phyloP scores from a whole-genome alignment of 768 basidiomycete species.

The Mycena crocata region DNA sequence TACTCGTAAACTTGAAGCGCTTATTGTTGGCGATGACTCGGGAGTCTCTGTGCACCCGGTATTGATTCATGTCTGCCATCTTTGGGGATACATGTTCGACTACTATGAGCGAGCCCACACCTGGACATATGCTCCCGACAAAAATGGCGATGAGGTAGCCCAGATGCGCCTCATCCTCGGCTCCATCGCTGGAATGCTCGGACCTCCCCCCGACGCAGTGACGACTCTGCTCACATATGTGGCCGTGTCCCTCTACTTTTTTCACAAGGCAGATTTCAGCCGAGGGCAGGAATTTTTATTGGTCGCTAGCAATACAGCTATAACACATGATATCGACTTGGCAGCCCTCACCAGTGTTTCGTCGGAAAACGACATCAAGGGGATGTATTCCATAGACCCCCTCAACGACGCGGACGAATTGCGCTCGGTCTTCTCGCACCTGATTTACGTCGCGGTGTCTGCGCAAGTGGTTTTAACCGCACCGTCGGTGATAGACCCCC shows the following conservation, averaged over 20 bases:
- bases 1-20: constrained; percentile 15
- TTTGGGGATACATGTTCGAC: constrained; percentile 32
- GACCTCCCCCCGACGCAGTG: constrained; percentile 21
- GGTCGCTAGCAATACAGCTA: constrained; percentile 12
- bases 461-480: constrained; percentile 19
- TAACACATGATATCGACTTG: constrained; percentile 30
- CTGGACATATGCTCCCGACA: constrained; percentile 21
- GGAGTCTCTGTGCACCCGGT: constrained; percentile 29
- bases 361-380: neutral
- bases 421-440: constrained; percentile 22
- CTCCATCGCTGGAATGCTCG: constrained; percentile 20
- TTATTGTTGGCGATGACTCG: constrained; percentile 21
- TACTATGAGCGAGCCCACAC: constrained; percentile 17
- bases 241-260: constrained; percentile 30
- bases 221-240: constrained; percentile 16
- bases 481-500: constrained; percentile 16
- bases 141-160: constrained; percentile 24
- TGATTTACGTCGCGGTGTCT: constrained; percentile 17
- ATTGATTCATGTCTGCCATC: constrained; percentile 28
- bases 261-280: constrained; percentile 22
- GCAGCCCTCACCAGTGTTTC: constrained; percentile 13
- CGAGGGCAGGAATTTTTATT: constrained; percentile 26
- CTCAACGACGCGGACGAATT: constrained; percentile 23
- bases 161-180: constrained; percentile 33
- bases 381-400: constrained; percentile 23